phyloP scores from a whole-genome alignment of 768 basidiomycete genomes.

The Kwoniella sp. region DNA sequence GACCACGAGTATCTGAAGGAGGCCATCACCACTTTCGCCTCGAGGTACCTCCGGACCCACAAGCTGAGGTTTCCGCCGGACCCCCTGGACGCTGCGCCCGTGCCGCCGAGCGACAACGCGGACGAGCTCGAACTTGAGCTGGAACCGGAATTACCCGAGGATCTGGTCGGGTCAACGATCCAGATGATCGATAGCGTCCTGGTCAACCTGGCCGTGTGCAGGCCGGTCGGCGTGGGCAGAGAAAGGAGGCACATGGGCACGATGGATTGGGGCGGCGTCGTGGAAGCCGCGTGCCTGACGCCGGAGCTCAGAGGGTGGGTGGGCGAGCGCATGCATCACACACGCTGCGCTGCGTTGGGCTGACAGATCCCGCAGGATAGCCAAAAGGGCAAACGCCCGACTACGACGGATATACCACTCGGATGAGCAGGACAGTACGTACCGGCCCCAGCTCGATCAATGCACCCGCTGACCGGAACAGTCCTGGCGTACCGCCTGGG shows the following conservation, averaged over 20 bases:
- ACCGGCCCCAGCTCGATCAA: background rate
- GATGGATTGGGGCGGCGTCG: slow-evolving; percentile 2
- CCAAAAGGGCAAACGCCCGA: background rate
- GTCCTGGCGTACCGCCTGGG: slow-evolving; percentile 8
- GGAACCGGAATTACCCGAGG: background rate
- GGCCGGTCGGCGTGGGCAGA: slow-evolving; percentile 2
- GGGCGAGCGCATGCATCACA: background rate
- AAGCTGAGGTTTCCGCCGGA: slow-evolving; percentile 1
- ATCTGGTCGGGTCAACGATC: slow-evolving; percentile 4
- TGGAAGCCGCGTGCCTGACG: slow-evolving; percentile 3
- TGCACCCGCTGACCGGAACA: background rate
- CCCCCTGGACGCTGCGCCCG: no score
- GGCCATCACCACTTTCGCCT: slow-evolving; percentile 12
- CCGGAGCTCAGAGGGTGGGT: slow-evolving; percentile 2
- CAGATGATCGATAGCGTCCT: slow-evolving; percentile 9
- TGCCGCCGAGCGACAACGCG: background rate
- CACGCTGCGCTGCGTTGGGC: background rate
- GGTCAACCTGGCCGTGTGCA: slow-evolving; percentile 5
- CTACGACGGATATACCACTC: slow-evolving; percentile 9
- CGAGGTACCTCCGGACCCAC: slow-evolving; percentile 13
- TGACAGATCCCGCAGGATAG: background rate
- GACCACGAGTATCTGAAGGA: slow-evolving; percentile 4
- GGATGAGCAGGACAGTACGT: slow-evolving; percentile 11
- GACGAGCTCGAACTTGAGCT: background rate
- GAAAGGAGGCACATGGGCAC: slow-evolving; percentile 5